A percentile compares a stretch with the other conserved stretches of the same genome.
Conservation (phyloP, 1,284 basidiomycete species). For the Porogramme epimiltina region DNA sequence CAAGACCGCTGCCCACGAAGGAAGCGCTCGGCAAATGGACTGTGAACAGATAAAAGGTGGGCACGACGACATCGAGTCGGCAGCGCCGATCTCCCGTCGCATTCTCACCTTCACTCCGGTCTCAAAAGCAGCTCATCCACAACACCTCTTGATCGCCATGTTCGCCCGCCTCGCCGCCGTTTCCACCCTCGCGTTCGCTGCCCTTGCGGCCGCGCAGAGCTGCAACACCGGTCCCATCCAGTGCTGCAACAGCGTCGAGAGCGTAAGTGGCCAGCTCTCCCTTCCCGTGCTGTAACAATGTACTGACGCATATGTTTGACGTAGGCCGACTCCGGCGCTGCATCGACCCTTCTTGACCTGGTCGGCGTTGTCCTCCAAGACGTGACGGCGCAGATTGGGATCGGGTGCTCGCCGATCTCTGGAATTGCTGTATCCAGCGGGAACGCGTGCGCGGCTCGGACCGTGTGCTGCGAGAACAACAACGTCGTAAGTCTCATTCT, state of each 20-base stretch:
- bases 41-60: too few species aligned
- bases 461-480: slow-evolving; percentile 24
- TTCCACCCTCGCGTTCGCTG: slow-evolving; percentile 8
- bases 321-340: slow-evolving; percentile 12
- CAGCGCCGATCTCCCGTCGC: too few species aligned
- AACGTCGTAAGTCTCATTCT: slow-evolving; percentile 17
- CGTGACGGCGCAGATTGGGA: slow-evolving; percentile 11
- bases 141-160: slow-evolving; percentile 1
- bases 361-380: slow-evolving; percentile 14
- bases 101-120: too few species aligned
- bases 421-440: too few species aligned
- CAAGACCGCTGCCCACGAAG: too few species aligned
- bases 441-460: slow-evolving; percentile 7
- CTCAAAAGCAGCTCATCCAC: too few species aligned
- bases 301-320: neutral
- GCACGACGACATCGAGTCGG: too few species aligned
- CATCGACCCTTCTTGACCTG: slow-evolving; percentile 6
- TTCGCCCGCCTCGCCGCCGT: slow-evolving; percentile 11
- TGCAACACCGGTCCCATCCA: slow-evolving; percentile 21
- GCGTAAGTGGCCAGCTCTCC: slow-evolving; percentile 2
- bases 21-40: too few species aligned
- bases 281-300: too few species aligned
- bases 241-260: slow-evolving; percentile 22
- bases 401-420: slow-evolving; percentile 17
- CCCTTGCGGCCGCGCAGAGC: slow-evolving; percentile 14